Evolutionary conservation across 768 basidiomycete genomes (phyloP).

Genomic region (Pholiota molesta): DNA sequence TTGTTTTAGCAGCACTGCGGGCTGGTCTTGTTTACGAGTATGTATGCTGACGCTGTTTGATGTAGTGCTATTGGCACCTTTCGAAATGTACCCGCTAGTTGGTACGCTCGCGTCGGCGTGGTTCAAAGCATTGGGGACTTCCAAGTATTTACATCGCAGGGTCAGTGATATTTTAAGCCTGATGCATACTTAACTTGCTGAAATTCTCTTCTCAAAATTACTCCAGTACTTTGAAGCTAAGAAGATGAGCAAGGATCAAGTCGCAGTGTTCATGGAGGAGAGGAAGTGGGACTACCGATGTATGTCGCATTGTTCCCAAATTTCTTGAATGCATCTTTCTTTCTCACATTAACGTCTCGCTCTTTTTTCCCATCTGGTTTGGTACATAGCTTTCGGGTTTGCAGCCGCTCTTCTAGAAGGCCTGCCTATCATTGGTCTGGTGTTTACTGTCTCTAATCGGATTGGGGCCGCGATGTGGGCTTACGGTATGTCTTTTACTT

Average conservation of each 20-base stretch:
- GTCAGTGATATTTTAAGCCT: slow-evolving; percentile 37
- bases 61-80: slow-evolving; percentile 61
- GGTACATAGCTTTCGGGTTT: slow-evolving; percentile 78
- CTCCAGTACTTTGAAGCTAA: slow-evolving; percentile 82
- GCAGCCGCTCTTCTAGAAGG: slow-evolving; percentile 79
- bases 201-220: background rate
- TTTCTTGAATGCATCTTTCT: background rate
- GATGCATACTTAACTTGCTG: background rate
- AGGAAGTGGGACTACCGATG: slow-evolving; percentile 84
- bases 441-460: slow-evolving; percentile 85
- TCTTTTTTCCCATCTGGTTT: background rate
- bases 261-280: slow-evolving; percentile 82
- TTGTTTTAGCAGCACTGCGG: no score
- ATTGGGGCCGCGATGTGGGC: slow-evolving; percentile 97
- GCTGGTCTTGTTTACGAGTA: no score
- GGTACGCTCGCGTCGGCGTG: slow-evolving; percentile 64
- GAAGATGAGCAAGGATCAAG: slow-evolving; percentile 72
- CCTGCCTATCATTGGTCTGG: slow-evolving; percentile 78
- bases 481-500: slow-evolving; percentile 49
- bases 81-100: slow-evolving; percentile 69
- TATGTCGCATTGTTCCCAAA: slow-evolving; percentile 30
- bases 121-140: slow-evolving; percentile 70
- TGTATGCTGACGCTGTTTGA: background rate
- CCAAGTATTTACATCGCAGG: slow-evolving; percentile 66
- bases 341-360: background rate